These are phyloP conservation scores for Chrysoporthe puriensis DNA, from an alignment of 2,329 filamentous ascomycete species.

Conservation along the genomic window DNA sequence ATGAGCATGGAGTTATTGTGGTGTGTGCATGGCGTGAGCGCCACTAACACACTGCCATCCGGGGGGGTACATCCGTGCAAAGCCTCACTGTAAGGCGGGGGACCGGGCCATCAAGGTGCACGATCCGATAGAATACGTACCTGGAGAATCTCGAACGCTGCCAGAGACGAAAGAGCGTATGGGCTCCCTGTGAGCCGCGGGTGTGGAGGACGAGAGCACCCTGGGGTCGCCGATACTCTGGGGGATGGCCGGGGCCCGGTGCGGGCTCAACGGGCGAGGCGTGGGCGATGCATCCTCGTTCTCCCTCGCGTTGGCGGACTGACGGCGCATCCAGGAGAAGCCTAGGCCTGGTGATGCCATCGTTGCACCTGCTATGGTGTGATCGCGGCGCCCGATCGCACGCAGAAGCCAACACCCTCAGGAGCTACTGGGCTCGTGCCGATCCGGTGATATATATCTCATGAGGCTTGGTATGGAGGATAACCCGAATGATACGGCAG, in stretches of 20 bases:
- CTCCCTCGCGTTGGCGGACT: slow-evolving; percentile 38
- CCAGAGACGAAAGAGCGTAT: slow-evolving; percentile 74
- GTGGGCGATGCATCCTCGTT: slow-evolving; percentile 35
- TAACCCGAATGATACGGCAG: not conserved
- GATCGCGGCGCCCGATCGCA: slow-evolving; percentile 9
- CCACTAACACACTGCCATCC: not conserved
- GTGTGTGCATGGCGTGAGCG: not conserved
- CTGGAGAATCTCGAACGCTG: slow-evolving; percentile 61
- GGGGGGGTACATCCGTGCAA: not conserved
- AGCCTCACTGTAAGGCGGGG: not conserved
- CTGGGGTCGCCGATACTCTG: slow-evolving; percentile 37
- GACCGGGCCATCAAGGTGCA: slow-evolving; percentile 23
- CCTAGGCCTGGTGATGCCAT: slow-evolving; percentile 52
- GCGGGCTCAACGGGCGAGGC: slow-evolving; percentile 27
- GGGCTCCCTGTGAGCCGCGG: slow-evolving; percentile 60
- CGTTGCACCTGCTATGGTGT: slow-evolving; percentile 21
- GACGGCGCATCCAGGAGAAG: slow-evolving; percentile 50
- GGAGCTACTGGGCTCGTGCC: slow-evolving; percentile 8
- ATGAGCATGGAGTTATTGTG: not conserved
- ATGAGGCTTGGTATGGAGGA: slow-evolving; percentile 15
- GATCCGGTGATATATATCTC: slow-evolving; percentile 13
- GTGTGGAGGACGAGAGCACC: slow-evolving; percentile 47
- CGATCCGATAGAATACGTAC: slow-evolving; percentile 44
- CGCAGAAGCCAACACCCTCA: slow-evolving; percentile 10
- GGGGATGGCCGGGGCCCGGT: slow-evolving; percentile 28